phyloP scores from a whole-genome alignment of 2,329 filamentous ascomycete genomes.

The Claviceps fusiformis region DNA sequence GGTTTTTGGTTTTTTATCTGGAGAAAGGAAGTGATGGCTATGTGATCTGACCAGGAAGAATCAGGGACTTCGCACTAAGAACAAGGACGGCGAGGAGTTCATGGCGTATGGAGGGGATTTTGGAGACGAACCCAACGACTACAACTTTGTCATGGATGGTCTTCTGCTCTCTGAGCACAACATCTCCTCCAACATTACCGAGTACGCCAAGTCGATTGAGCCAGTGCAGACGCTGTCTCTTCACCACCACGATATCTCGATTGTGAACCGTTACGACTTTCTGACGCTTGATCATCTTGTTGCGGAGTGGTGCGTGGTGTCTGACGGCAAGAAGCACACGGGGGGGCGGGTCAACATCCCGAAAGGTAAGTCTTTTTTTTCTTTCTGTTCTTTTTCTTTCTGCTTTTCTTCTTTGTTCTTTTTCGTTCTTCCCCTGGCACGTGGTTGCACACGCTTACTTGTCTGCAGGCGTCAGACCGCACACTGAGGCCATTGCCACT shows the following conservation, averaged over 20 bases:
- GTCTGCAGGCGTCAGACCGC: slow-evolving; percentile 27
- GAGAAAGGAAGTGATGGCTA: neutral
- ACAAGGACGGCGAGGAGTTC: slow-evolving; percentile 29
- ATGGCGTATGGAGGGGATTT: slow-evolving; percentile 51
- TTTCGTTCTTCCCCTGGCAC: neutral
- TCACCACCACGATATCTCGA: slow-evolving; percentile 26
- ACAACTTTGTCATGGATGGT: slow-evolving; percentile 45
- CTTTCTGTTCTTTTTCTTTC: neutral
- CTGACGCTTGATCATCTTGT: slow-evolving; percentile 34
- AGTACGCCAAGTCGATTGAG: slow-evolving; percentile 46
- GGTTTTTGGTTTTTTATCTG: neutral
- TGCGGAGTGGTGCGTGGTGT: slow-evolving; percentile 28
- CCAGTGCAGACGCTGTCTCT: slow-evolving; percentile 39
- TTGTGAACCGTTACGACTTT: slow-evolving; percentile 43
- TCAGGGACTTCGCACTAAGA: slow-evolving; percentile 27
- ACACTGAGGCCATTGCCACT: slow-evolving; percentile 22
- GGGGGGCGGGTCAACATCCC: slow-evolving; percentile 27
- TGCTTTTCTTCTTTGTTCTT: neutral
- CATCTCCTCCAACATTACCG: slow-evolving; percentile 35
- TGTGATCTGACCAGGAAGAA: neutral
- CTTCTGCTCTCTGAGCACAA: slow-evolving; percentile 32
- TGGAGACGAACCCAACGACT: slow-evolving; percentile 45
- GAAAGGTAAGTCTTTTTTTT: slow-evolving; percentile 16
- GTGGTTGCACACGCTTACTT: neutral
- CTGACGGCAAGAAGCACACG: slow-evolving; percentile 21